Percentiles rank a stretch among this genome's conserved stretches.
These are phyloP conservation scores for Piromyces finnis DNA, from an alignment of 192 early-diverging fungal genomes.

Conservation along the genomic window DNA sequence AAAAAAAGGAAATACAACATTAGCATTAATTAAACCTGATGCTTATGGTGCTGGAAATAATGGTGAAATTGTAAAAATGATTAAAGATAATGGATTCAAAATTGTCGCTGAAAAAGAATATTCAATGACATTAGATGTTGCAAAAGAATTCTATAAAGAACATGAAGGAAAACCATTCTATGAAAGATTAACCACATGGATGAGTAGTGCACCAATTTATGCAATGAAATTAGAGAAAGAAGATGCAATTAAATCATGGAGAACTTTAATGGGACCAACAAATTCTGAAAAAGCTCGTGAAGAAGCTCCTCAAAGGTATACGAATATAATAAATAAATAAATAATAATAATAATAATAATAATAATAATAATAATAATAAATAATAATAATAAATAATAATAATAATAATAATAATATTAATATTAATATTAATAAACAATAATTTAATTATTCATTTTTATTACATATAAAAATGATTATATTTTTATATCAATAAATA, in stretches of 20 bases:
- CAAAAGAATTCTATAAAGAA: not conserved
- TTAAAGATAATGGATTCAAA: not conserved
- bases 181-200: slow-evolving; percentile 15
- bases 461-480: too few species aligned
- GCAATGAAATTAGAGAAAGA: slow-evolving; percentile 31
- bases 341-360: too few species aligned
- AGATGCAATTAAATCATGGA: slow-evolving; percentile 25
- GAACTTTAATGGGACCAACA: slow-evolving; percentile 26
- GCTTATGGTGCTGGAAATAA: slow-evolving; percentile 16
- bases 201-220: slow-evolving; percentile 28
- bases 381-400: too few species aligned
- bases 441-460: too few species aligned
- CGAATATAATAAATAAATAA: too few species aligned
- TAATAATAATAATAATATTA: too few species aligned
- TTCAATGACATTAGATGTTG: slow-evolving; percentile 7
- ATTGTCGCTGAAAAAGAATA: slow-evolving; percentile 24
- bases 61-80: not conserved
- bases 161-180: slow-evolving; percentile 8
- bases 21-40: slow-evolving; percentile 41
- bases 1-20: slow-evolving; percentile 2
- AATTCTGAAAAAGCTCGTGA: slow-evolving; percentile 12
- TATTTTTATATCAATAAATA: too few species aligned
- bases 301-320: slow-evolving; percentile 10
- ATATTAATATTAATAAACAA: too few species aligned
- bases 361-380: too few species aligned